Base-by-base conservation (phyloP, 202 grass and related monocot species). In the Digitaria exilis region DNA sequence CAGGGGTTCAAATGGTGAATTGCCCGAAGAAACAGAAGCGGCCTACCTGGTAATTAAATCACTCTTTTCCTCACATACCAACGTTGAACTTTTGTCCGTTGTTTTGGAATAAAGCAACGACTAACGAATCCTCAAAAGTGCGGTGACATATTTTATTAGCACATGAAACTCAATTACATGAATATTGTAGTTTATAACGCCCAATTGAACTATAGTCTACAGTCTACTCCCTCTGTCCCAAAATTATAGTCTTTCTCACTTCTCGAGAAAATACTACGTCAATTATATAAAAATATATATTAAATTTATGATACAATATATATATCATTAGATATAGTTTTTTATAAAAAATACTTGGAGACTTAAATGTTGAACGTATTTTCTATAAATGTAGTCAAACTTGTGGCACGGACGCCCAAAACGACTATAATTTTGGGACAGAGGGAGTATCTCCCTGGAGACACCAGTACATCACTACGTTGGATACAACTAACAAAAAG, bases 1-100 rank as follows among this genome's bases (percentile, higher is more conserved):
- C 60, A 86, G 93, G 37, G 96, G 92, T 7, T 95, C 96, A 26
- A 92, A 95, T 87, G 96, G 96, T 3, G 93, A 98, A 87, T 79
- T 98, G 65, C 91, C 96, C 12, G 93, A 98, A 90, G 96, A 98
- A 77, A 98, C 96, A 17, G 14, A 58, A 0, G 87, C 73, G 0
- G 93, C 96, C 51, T 98, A 98, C 73, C 46, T 90, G 91, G 96
- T 98, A 95, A 71, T n/a, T 29, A 59, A 68, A 52, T 49, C 32
- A 3, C 35, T 7, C 0, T 35, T 48, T 75, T 57, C 48, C 48
- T 75, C 21, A 22, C 0, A 42, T 37, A 14, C 34, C 4, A 0
- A 4, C 16, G 21, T 21, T 60, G 29, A 60, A 2, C 9, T 28
- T 52, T 60, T 1, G 9, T 55, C 0, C 3, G 1, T 34, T 24